Conservation (phyloP, 208 protist species). For the Blechomonas ayalai region DNA sequence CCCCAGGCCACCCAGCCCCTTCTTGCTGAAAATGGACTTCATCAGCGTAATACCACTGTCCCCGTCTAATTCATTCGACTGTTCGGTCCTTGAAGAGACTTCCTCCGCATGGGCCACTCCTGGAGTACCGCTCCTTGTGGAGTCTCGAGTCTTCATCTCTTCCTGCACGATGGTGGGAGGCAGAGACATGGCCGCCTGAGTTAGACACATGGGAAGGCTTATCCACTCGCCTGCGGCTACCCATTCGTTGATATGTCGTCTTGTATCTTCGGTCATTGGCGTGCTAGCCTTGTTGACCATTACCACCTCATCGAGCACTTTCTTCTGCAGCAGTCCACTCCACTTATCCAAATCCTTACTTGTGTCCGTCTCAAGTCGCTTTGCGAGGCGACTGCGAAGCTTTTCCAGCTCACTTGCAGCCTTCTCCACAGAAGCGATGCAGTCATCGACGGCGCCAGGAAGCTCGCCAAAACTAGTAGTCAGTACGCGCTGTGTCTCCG, state of each 20-base stretch:
- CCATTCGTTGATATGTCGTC: slow-evolving; percentile 25
- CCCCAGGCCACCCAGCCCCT: slow-evolving; percentile 44
- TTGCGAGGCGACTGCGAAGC: slow-evolving; percentile 58
- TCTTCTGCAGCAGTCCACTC: slow-evolving; percentile 27
- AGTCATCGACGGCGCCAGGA: slow-evolving; percentile 41
- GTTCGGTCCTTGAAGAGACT: too few relatives aligned
- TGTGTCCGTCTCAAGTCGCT: slow-evolving; percentile 50
- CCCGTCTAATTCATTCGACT: slow-evolving; percentile 21
- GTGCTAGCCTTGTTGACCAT: slow-evolving; percentile 18
- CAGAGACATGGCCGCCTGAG: slow-evolving; percentile 32
- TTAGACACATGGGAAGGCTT: slow-evolving; percentile 27
- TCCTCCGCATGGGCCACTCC: too few relatives aligned
- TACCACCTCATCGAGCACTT: slow-evolving; percentile 40
- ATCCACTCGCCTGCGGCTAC: slow-evolving; percentile 7
- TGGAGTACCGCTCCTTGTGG: too few relatives aligned
- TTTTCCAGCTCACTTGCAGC: slow-evolving; percentile 31
- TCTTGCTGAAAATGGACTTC: slow-evolving; percentile 43
- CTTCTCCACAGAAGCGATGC: slow-evolving; percentile 23
- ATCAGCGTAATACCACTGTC: slow-evolving; percentile 34
- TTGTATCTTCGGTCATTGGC: slow-evolving; percentile 11
- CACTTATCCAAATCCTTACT: slow-evolving; percentile 37
- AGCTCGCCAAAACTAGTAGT: slow-evolving; percentile 49
- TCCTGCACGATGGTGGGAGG: slow-evolving; percentile 18
- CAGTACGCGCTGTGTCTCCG: slow-evolving; percentile 48
- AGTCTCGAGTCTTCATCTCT: not conserved